These are phyloP conservation scores for Madurella mycetomatis DNA, from an alignment of 2,329 filamentous ascomycete genomes.

Conservation along the genomic window DNA sequence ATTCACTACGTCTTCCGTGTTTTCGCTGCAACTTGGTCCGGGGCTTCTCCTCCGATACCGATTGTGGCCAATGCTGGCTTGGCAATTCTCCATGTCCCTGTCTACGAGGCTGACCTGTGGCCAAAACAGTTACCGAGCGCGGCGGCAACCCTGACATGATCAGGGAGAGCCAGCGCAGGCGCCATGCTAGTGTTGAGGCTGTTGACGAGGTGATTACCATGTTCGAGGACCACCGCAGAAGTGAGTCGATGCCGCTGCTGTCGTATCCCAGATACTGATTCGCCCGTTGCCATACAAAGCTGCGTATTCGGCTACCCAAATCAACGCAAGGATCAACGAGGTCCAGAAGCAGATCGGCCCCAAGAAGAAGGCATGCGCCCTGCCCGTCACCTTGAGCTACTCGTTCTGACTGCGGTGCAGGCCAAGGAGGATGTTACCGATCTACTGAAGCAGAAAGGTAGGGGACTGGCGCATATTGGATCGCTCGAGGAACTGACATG, in stretches of 20 bases:
- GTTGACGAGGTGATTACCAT: constrained; percentile 88
- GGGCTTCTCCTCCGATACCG: neutral
- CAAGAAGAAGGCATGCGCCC: constrained; percentile 71
- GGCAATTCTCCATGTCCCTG: neutral
- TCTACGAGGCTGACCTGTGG: constrained; percentile 7
- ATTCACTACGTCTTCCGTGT: neutral
- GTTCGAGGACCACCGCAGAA: constrained; percentile 80
- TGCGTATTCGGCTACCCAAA: constrained; percentile 52
- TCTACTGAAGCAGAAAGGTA: constrained; percentile 67
- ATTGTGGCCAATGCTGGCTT: constrained; percentile 10
- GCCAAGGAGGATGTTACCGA: constrained; percentile 84
- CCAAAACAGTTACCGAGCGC: constrained; percentile 59
- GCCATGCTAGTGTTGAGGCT: constrained; percentile 72
- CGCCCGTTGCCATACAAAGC: constrained; percentile 10
- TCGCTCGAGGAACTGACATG: constrained; percentile 7
- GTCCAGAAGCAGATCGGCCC: constrained; percentile 84
- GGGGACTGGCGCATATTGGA: neutral
- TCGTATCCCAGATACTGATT: constrained; percentile 57
- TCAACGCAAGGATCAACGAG: constrained; percentile 80
- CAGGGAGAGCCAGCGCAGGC: constrained; percentile 81
- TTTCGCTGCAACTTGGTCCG: neutral
- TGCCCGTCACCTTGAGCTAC: neutral
- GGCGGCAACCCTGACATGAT: constrained; percentile 90
- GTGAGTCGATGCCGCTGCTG: constrained; percentile 30
- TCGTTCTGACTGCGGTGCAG: constrained; percentile 33